Evolutionary conservation across 148 eudicot genomes (phyloP).

Genomic region (Chenopodium berlandieri): DNA sequence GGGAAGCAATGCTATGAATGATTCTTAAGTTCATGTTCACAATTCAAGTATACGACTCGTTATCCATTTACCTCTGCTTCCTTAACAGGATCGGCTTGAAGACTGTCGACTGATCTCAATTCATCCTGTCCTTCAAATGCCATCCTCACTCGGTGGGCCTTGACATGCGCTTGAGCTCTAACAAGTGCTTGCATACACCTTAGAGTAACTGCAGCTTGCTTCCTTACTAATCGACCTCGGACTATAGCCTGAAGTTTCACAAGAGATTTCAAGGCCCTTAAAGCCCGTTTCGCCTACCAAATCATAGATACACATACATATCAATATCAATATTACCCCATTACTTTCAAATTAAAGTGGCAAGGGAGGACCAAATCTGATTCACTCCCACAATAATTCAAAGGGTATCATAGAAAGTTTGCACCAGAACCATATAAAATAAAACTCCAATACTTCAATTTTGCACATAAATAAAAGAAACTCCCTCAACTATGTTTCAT

Average conservation of each 20-base stretch:
- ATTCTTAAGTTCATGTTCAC: background rate
- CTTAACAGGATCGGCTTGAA: conserved; percentile 49
- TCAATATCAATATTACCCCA: too few species aligned
- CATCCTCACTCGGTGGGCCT: conserved; percentile 46
- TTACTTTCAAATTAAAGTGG: too few species aligned
- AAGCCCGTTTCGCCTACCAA: conserved; percentile 66
- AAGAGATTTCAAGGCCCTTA: conserved; percentile 76
- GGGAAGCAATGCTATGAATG: background rate
- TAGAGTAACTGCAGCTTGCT: conserved; percentile 79
- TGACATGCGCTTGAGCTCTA: conserved; percentile 69
- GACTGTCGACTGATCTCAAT: conserved; percentile 19
- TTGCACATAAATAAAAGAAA: too few species aligned
- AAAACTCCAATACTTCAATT: too few species aligned
- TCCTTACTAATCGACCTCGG: conserved; percentile 78
- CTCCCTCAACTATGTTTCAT: too few species aligned
- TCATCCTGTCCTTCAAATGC: conserved; percentile 30
- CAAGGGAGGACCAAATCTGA: too few species aligned
- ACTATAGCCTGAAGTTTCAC: conserved; percentile 86
- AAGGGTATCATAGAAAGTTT: too few species aligned
- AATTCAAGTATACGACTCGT: background rate
- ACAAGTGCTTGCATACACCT: conserved; percentile 95
- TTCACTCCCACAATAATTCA: too few species aligned
- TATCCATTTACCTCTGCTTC: conserved; percentile 53
- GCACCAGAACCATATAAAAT: too few species aligned
- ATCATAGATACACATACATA: background rate